Evolutionary conservation across 768 basidiomycete genomes (phyloP), one percentile per base, ranked within the genome.

Genomic region (Boletus vinaceobasis): DNA sequence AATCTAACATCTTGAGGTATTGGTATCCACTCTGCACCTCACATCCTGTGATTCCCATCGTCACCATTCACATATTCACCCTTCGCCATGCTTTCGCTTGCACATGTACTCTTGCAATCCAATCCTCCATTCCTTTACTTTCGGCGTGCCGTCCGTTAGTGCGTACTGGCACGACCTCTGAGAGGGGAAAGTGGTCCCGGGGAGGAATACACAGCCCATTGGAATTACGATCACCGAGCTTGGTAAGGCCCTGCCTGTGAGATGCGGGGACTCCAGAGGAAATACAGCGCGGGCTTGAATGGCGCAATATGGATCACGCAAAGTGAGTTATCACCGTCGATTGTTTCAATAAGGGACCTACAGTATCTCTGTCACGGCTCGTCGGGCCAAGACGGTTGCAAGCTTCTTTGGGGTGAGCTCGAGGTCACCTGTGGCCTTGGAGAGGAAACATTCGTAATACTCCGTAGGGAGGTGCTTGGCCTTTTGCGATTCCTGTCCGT

Each of bases 21-120:
- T 48, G 8, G 47, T 7, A 53, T 48, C 23, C 14, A 42, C 90
- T 80, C 23, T 23, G 23, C 23, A 23, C 23, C 23, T 23, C 60
- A 90, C 65, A 74, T 94, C 91, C 71, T 93, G 92, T 38, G 87
- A 88, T 23, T 92, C 90, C 90, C 13, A 93, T 74, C 42, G 80
- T 82, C 6, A 90, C 65, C 29, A 75, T 73, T 91, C 92, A 96
- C 6, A 65, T 27, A 75, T 73, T 91, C 92, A 96, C 6, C 83
- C 84, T 57, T 80, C 80, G 0, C 74, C 79, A 36, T 64, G 63
- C 48, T 75, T 74, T 32, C 89, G 74, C 4, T 81, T 79, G 64
- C 96, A 91, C 43, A 77, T 74, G 13, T 68, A 60, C 59, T 80
- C 82, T 69, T 93, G 90, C 40, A 96, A 72, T 9, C 79, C 80